Base-by-base conservation (phyloP, 2,329 filamentous ascomycete species). In the Colletotrichum tofieldiae region DNA sequence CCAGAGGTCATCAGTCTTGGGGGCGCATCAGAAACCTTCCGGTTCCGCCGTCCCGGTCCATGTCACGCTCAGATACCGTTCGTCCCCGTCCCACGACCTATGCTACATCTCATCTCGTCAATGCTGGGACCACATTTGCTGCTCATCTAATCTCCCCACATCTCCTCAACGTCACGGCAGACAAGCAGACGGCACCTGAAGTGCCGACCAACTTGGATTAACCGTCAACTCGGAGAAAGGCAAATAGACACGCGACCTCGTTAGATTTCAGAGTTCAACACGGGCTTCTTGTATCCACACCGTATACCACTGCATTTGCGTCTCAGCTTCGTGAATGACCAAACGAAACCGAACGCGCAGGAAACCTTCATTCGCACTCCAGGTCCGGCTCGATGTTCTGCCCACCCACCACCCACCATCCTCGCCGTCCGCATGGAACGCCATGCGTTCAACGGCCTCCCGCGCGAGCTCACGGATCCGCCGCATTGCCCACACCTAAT, bases 11-110 rank as follows among this genome's bases (percentile, higher is more conserved):
- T 64, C 37, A 23, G 16, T 26, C 37, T 35, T 35, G 12, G 49
- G 39, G 60, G 49, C 12, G 49, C 26, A 32, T 29, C 32, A 52
- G 63, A 70, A 69, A 56, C 70, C 41, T 29, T 56, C 65, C 54
- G 65, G 29, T 60, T 64, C 70, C 66, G 70, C 60, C 54, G 45
- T 55, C 65, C 65, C 41, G 54, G 47, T 69, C 59, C 65, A 54
- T 64, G 61, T 35, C 18, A 26, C 23, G 29, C 41, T 37, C 26
- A n/a, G n/a, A 52, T 26, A 55, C 29, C 29, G 52, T 58, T 43
- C 32, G 55, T 45, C 62, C n/a, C n/a, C 23, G 18, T 56, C 20
- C 60, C 66, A 43, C 51, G 51, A 45, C 55, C 58, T n/a, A 47
- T 55, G 62, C 45, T 43, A 26, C 37, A 26, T 60, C 37, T 47